phyloP scores from a whole-genome alignment of 2,329 filamentous ascomycete genomes.

The Aphanocladium album region DNA sequence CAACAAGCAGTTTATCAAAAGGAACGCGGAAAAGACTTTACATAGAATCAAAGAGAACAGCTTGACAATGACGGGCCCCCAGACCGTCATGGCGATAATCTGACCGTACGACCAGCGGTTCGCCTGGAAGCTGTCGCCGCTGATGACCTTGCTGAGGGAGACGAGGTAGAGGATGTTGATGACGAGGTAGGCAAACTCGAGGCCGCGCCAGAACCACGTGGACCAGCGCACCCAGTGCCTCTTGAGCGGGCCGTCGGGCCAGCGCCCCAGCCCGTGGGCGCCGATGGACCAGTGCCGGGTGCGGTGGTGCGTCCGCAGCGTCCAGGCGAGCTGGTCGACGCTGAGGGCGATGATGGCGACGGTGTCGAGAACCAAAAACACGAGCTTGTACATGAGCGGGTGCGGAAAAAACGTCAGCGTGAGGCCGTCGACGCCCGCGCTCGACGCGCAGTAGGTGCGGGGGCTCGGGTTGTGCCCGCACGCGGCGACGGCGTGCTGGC shows the following conservation, averaged over 20 bases:
- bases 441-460: conserved; percentile 33
- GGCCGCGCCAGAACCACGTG: conserved; percentile 29
- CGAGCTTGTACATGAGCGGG: conserved; percentile 33
- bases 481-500: conserved; percentile 25
- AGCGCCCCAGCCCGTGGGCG: conserved; percentile 27
- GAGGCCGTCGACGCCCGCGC: conserved; percentile 28
- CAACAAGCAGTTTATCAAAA: too few species aligned
- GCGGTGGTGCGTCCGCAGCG: conserved; percentile 29
- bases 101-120: conserved; percentile 34
- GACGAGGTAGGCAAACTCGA: conserved; percentile 33
- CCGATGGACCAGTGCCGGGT: conserved; percentile 28
- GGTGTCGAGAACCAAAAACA: conserved; percentile 32
- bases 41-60: conserved; percentile 34
- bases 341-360: conserved; percentile 31
- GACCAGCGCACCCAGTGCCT: conserved; percentile 25
- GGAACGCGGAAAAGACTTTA: conserved; percentile 23
- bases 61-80: conserved; percentile 36
- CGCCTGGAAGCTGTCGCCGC: conserved; percentile 29
- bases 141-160: conserved; percentile 32
- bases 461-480: conserved; percentile 35
- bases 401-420: conserved; percentile 33
- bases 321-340: conserved; percentile 32
- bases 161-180: conserved; percentile 35
- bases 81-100: conserved; percentile 35
- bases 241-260: conserved; percentile 25